A percentile compares a stretch with the other conserved stretches of the same genome.
phyloP scores from a whole-genome alignment of 805 yeast genomes.

The Teunomyces aglyptinius region DNA sequence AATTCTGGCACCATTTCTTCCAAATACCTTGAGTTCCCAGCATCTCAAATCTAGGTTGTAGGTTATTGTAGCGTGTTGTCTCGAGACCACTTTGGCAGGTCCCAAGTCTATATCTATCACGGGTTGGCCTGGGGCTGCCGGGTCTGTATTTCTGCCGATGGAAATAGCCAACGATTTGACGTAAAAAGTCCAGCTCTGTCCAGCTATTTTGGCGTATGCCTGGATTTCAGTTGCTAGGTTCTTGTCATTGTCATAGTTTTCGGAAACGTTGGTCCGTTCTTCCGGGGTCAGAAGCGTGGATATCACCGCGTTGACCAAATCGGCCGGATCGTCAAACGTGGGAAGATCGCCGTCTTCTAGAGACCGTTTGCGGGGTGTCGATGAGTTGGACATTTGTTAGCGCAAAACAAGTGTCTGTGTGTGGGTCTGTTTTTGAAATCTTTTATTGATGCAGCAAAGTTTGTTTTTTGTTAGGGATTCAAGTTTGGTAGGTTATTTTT shows the following conservation, averaged over 20 bases:
- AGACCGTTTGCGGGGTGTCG: slow-evolving; percentile 32
- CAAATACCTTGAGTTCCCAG: slow-evolving; percentile 84
- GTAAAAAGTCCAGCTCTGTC: slow-evolving; percentile 89
- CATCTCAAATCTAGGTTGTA: slow-evolving; percentile 71
- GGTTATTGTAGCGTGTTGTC: slow-evolving; percentile 82
- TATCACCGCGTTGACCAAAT: slow-evolving; percentile 72
- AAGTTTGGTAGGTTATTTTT: neutral
- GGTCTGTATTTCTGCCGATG: slow-evolving; percentile 81
- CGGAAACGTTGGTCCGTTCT: slow-evolving; percentile 71
- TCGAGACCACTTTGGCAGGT: slow-evolving; percentile 94
- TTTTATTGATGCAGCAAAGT: neutral
- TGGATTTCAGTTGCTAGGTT: slow-evolving; percentile 77
- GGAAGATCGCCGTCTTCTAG: slow-evolving; percentile 24
- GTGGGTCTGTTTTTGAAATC: no score
- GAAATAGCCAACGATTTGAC: slow-evolving; percentile 73
- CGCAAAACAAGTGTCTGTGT: neutral
- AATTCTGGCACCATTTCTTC: slow-evolving; percentile 91
- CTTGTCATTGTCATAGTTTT: slow-evolving; percentile 68
- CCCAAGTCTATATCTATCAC: slow-evolving; percentile 83
- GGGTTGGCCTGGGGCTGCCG: slow-evolving; percentile 11
- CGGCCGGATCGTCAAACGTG: slow-evolving; percentile 55
- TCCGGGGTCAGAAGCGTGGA: slow-evolving; percentile 68
- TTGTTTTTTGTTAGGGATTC: neutral
- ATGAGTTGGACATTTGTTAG: slow-evolving; percentile 20
- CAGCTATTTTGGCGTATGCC: slow-evolving; percentile 96